Base-by-base conservation (phyloP, 108 stramenopile species). In the Craspedostauros australis region DNA sequence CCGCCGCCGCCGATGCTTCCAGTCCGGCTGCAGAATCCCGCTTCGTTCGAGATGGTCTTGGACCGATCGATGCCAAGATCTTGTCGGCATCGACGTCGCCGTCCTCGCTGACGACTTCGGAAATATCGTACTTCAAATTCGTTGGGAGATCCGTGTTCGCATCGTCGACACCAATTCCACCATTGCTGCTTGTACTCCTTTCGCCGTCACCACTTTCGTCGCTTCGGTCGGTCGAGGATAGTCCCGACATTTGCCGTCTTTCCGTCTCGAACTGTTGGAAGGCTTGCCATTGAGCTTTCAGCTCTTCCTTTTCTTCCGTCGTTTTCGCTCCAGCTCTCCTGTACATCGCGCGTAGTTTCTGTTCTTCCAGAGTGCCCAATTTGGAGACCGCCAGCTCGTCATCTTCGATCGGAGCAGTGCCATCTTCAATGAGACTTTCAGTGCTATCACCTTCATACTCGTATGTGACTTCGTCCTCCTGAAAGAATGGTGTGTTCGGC, bases 311-410 rank as follows among this genome's bases (percentile, higher is more conserved):
- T 50, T 80, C 79, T 33, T 75, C 82, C 24, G 64, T 73, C 18
- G 77, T 79, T 16, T 48, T 48, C 1, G 74, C 82, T 28, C 79
- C 79, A 31, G 76, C 76, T 44, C 54, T 38, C 2, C 60, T 64
- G 30, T 61, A 77, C 56, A 83, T 67, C 28, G 49, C 53, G 48
- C 54, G 60, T 38, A 87, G 54, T 25, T 69, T 67, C 44, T 87
- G 86, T 33, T 87, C 82, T 49, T 87, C 87, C 34, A 75, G 70
- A 11, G 75, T 67, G 18, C 82, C 80, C 51, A 88, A 72, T 55
- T 72, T 56, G 46, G 21, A 43, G 19, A 14, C 19, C 29, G 15
- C 8, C 14, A 21, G 15, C 29, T 30, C 32, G 49, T 41, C 23
- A 46, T 46, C 28, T 25, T 46, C 16, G 36, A 44, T 9, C 16